phyloP scores from a whole-genome alignment of 768 basidiomycete genomes.

The Tephrocybe sp. region DNA sequence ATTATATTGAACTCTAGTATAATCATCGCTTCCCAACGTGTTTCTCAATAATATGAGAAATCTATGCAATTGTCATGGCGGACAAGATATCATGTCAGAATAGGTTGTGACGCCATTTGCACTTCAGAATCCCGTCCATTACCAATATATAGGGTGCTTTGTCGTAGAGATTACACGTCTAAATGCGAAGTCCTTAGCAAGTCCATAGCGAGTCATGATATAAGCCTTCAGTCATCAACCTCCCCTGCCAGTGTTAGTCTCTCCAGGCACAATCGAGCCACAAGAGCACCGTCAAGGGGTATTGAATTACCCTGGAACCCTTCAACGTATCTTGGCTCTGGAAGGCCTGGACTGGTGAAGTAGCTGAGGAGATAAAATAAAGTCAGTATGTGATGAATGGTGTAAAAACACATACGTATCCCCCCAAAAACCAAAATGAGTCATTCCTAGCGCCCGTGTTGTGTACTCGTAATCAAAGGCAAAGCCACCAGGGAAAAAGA shows the following conservation, averaged over 20 bases:
- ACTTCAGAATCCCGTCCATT: too few species aligned
- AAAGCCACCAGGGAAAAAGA: conserved; percentile 84
- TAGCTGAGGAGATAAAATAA: conserved; percentile 36
- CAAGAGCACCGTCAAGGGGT: conserved; percentile 71
- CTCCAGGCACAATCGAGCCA: conserved; percentile 58
- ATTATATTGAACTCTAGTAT: too few species aligned
- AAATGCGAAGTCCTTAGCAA: not conserved
- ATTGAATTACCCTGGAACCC: conserved; percentile 90
- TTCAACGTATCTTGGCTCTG: conserved; percentile 68
- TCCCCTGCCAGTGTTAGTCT: conserved; percentile 56
- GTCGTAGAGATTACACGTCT: not conserved
- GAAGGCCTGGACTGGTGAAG: conserved; percentile 74
- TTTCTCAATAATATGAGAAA: too few species aligned
- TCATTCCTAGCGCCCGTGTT: conserved; percentile 78
- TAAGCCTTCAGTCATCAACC: conserved; percentile 49
- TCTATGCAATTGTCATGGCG: too few species aligned
- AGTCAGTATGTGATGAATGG: not conserved
- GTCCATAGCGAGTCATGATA: not conserved
- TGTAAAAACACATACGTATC: conserved; percentile 45
- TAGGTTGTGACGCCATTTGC: too few species aligned
- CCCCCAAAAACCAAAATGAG: conserved; percentile 84
- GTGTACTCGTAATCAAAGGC: conserved; percentile 86
- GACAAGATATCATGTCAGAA: too few species aligned
- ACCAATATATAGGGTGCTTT: not conserved
- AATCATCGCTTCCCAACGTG: too few species aligned